These are phyloP conservation scores for Neoscytalidium dimidiatum DNA, from an alignment of 2,329 filamentous ascomycete genomes.

Conservation along the genomic window DNA sequence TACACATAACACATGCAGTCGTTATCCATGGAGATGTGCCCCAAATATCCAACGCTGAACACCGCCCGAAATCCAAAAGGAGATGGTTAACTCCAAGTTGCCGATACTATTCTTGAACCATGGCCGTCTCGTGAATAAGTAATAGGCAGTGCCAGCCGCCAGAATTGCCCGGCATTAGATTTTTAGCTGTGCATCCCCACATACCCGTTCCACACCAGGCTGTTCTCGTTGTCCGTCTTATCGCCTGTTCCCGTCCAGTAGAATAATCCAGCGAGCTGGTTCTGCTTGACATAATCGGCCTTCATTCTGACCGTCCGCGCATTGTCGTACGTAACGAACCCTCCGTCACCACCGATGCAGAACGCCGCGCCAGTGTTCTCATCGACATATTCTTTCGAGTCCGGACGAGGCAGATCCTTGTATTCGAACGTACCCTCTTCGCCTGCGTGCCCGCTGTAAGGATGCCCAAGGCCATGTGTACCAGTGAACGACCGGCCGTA, in stretches of 20 bases:
- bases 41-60: not conserved
- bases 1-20: not conserved
- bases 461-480: slow-evolving; percentile 66
- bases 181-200: slow-evolving; percentile 48
- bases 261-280: slow-evolving; percentile 73
- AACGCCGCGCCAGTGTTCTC: slow-evolving; percentile 68
- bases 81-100: not conserved
- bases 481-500: slow-evolving; percentile 73
- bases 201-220: slow-evolving; percentile 63
- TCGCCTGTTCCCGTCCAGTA: slow-evolving; percentile 82
- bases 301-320: slow-evolving; percentile 75
- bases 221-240: slow-evolving; percentile 52
- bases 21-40: not conserved
- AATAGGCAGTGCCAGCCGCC: not conserved
- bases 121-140: not conserved
- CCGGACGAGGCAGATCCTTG: slow-evolving; percentile 63
- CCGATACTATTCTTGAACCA: not conserved
- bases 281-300: slow-evolving; percentile 70
- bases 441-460: slow-evolving; percentile 54
- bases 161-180: too few relatives aligned
- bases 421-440: slow-evolving; percentile 75
- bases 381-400: slow-evolving; percentile 68
- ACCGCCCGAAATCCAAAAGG: not conserved
- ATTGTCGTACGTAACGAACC: slow-evolving; percentile 80
- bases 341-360: slow-evolving; percentile 71